Evolutionary conservation across 495 filamentous ascomycete genomes (phyloP), one percentile per base, ranked within the genome.

Genomic region (Penicillium goetzii): DNA sequence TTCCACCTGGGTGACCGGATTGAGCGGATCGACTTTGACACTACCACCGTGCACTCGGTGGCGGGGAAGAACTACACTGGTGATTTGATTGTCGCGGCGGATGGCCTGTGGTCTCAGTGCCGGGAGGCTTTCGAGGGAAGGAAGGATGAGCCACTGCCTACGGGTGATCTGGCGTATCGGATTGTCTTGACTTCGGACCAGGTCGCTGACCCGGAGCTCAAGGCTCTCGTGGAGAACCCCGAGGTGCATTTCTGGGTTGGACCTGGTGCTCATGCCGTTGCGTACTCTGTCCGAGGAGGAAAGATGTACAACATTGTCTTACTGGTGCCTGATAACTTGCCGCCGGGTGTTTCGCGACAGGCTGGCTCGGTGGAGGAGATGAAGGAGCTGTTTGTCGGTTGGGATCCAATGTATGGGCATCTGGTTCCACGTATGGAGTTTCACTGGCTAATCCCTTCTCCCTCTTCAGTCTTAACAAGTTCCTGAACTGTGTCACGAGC

Each of bases 231-330:
- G 62, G 75, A 58, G 81, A 85, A 84, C 17, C 83, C 88, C 1
- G 78, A 81, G 26, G 86, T 90, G 19, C 80, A 90, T 63, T 89
- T 90, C 68, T 92, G 90, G 90, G 70, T 90, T 55, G 89, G 90
- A 0, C 88, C 88, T 0, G 78, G 80, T 15, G 77, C 83, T 10
- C 88, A 90, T 72, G 86, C 80, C 4, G 88, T 90, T 1, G 85
- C 82, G 15, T 91, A 91, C 66, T 88, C 86, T 3, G 61, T 92
- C 4, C 77, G 84, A 7, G 84, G 82, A 2, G 88, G 88, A 0
- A 68, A 81, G 28, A 77, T 89, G 73, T 87, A 86, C 61, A 92
- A 92, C 63, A 83, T 92, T 59, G 89, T 91, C 0, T 72, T 92
- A 2, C 66, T 91, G 14, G 85, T 87, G 21, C 90, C 90, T 1